Conservation (phyloP, 2,329 filamentous ascomycete genomes). For the Aureobasidium sp. region DNA sequence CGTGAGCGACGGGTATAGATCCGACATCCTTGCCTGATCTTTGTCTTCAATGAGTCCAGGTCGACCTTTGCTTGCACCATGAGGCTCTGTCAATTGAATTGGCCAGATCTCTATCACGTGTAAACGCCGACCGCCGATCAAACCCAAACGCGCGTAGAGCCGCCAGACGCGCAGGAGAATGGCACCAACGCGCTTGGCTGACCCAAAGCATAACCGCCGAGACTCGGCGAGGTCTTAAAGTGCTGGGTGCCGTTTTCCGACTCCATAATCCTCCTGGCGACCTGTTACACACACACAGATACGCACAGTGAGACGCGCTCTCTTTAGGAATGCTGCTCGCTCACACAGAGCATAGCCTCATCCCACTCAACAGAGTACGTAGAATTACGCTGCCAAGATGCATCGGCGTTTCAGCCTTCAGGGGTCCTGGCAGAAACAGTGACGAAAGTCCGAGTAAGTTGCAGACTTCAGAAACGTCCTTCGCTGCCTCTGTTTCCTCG, state of each 20-base stretch:
- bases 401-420: slow-evolving; percentile 9
- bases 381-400: not conserved
- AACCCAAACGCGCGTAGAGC: not conserved
- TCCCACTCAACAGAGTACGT: not conserved
- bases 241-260: not conserved
- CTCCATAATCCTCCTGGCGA: not conserved
- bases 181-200: not conserved
- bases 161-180: not conserved
- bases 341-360: not conserved
- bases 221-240: not conserved
- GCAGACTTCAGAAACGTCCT: not conserved
- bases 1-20: slow-evolving; percentile 75
- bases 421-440: not conserved
- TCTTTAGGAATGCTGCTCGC: not conserved
- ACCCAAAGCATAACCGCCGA: not conserved
- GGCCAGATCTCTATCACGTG: slow-evolving; percentile 9
- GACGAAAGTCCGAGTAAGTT: not conserved
- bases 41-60: not conserved
- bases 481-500: not conserved
- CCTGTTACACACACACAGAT: not conserved
- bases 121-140: not conserved
- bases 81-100: not conserved
- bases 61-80: not conserved
- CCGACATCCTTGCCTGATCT: slow-evolving; percentile 51
- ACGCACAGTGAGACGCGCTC: not conserved